These are phyloP conservation scores for Pleurostoma richardsiae DNA, from an alignment of 2,329 filamentous ascomycete species.

Conservation along the genomic window DNA sequence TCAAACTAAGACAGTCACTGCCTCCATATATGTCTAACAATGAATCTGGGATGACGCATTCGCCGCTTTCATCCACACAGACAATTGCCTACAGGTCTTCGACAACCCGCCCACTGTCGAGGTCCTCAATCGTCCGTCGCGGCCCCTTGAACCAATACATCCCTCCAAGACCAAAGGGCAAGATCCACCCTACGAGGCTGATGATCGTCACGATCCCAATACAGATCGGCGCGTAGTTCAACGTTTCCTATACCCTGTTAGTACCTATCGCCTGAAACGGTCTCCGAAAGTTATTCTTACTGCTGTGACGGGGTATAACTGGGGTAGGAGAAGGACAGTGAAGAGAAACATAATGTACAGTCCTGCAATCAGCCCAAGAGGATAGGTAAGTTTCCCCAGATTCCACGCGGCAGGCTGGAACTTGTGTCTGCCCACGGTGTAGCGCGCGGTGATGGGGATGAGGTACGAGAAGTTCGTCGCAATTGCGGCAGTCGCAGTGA, in stretches of 20 bases:
- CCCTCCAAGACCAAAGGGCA: constrained; percentile 25
- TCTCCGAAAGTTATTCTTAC: not conserved
- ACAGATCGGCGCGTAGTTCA: constrained; percentile 32
- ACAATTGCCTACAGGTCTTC: no score
- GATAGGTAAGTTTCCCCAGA: constrained; percentile 17
- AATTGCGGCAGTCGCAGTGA: constrained; percentile 30
- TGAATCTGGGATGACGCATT: no score
- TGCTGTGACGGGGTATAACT: constrained; percentile 27
- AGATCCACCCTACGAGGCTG: constrained; percentile 26
- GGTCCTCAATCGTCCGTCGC: constrained; percentile 23
- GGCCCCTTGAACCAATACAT: constrained; percentile 29
- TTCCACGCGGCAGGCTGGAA: constrained; percentile 29
- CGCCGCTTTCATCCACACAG: no score
- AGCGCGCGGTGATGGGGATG: constrained; percentile 29
- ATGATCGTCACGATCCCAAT: constrained; percentile 28
- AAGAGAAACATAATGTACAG: constrained; percentile 28
- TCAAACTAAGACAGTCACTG: no score
- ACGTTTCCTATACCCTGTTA: constrained; percentile 16
- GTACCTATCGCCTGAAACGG: no score
- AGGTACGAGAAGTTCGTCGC: constrained; percentile 30
- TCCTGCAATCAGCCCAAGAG: constrained; percentile 19
- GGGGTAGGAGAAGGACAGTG: constrained; percentile 27
- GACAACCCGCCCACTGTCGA: no score
- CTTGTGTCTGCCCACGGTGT: constrained; percentile 25
- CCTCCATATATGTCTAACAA: no score